A percentile compares a stretch with the other conserved stretches of the same genome.
Conservation (phyloP, 2,329 filamentous ascomycete species). For the Neofusicoccum ribis region DNA sequence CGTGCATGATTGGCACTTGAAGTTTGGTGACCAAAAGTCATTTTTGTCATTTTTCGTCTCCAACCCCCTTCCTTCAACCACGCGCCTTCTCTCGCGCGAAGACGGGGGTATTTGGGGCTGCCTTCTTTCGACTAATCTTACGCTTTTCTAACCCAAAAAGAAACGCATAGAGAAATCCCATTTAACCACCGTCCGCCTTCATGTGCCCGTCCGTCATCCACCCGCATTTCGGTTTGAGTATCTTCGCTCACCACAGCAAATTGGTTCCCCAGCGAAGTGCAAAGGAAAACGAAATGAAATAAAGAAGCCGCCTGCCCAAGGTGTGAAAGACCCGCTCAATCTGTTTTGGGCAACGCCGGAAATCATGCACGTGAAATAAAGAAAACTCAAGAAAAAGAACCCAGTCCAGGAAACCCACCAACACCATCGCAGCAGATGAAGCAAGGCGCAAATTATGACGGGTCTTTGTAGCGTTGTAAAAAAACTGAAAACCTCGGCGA, state of each 20-base stretch:
- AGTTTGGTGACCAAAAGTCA: slow-evolving; percentile 12
- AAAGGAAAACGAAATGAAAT: not conserved
- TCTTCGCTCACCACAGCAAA: slow-evolving; percentile 1
- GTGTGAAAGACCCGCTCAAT: not conserved
- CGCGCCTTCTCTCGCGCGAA: not conserved
- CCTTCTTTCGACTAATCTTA: not conserved
- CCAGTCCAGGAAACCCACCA: not conserved
- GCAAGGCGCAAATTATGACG: slow-evolving; percentile 7
- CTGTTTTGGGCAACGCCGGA: slow-evolving; percentile 17
- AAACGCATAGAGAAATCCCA: no score
- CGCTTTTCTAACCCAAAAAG: not conserved
- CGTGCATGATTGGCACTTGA: not conserved
- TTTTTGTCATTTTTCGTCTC: slow-evolving; percentile 8
- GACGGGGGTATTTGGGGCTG: not conserved
- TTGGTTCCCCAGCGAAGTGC: not conserved
- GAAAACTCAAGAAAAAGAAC: not conserved
- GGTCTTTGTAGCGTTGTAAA: slow-evolving; percentile 11
- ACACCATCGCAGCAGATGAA: slow-evolving; percentile 12
- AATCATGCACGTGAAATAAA: slow-evolving; percentile 9
- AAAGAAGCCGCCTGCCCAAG: slow-evolving; percentile 1
- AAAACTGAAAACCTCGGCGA: not conserved
- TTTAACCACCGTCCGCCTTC: not conserved
- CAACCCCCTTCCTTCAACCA: not conserved
- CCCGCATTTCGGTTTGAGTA: not conserved
- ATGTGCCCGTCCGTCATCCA: not conserved